phyloP scores from a whole-genome alignment of 495 filamentous ascomycete genomes.

The Lasiosphaeria hispida region DNA sequence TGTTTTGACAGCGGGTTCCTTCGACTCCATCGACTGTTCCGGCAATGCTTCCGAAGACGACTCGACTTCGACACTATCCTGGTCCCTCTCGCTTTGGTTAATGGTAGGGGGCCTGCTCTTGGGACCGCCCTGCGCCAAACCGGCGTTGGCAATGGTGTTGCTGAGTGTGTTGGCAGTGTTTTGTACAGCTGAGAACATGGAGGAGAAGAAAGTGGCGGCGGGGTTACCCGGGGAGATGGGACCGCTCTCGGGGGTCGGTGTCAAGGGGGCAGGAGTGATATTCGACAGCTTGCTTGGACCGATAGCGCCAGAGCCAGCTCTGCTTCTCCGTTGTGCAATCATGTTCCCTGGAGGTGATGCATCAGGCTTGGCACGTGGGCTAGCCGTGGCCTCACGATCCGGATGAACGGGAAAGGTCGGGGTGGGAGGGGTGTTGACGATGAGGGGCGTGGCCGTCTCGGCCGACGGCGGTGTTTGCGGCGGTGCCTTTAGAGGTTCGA shows the following conservation, averaged over 20 bases:
- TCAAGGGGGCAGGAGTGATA: constrained; percentile 67
- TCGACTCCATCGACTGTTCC: constrained; percentile 48
- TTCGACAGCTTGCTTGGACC: constrained; percentile 90
- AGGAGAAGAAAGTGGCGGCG: constrained; percentile 78
- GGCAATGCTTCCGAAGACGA: constrained; percentile 35
- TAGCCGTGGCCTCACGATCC: constrained; percentile 16
- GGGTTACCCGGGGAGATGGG: constrained; percentile 39
- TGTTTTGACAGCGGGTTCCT: constrained; percentile 81
- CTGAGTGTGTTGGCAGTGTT: constrained; percentile 86
- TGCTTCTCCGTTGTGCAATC: constrained; percentile 59
- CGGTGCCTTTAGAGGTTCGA: constrained; percentile 33
- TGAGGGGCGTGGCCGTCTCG: constrained; percentile 43
- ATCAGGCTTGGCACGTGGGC: constrained; percentile 36
- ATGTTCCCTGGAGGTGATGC: constrained; percentile 59
- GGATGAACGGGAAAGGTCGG: constrained; percentile 42
- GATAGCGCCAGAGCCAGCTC: constrained; percentile 62
- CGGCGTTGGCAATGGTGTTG: constrained; percentile 71
- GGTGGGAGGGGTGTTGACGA: constrained; percentile 58
- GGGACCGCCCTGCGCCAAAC: constrained; percentile 37
- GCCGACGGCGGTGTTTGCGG: constrained; percentile 45
- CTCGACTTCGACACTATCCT: constrained; percentile 49
- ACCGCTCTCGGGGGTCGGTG: constrained; percentile 61
- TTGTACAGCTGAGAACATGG: constrained; percentile 88
- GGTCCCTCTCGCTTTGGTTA: constrained; percentile 30
- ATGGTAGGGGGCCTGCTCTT: constrained; percentile 38